A percentile compares a stretch with the other conserved stretches of the same genome.
These are phyloP conservation scores for Claviceps sp. DNA, from an alignment of 2,329 filamentous ascomycete genomes.

Conservation along the genomic window DNA sequence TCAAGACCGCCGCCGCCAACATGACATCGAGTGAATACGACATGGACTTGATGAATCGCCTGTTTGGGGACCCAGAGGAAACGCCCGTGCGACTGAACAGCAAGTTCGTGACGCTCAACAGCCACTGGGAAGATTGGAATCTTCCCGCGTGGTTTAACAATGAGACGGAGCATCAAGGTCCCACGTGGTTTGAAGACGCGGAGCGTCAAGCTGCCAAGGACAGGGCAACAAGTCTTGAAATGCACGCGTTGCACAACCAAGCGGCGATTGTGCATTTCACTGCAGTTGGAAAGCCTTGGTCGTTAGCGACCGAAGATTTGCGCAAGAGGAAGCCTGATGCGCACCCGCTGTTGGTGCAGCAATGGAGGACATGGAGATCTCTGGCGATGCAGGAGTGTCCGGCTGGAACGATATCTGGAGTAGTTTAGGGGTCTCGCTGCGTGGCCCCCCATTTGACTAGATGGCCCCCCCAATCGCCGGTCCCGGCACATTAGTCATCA, in stretches of 20 bases:
- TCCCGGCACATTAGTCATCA: no score
- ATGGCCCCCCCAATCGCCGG: no score
- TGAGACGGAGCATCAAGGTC: not conserved
- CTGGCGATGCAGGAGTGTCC: constrained; percentile 6
- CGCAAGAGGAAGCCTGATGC: not conserved
- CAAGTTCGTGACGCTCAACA: constrained; percentile 8
- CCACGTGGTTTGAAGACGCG: constrained; percentile 6
- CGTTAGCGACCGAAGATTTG: not conserved
- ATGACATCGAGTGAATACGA: constrained; percentile 8
- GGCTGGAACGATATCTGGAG: not conserved
- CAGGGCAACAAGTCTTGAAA: constrained; percentile 1
- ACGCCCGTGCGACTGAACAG: not conserved
- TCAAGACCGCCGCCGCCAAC: not conserved
- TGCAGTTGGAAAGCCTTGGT: constrained; percentile 9
- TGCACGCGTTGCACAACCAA: constrained; percentile 9
- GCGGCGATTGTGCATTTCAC: constrained; percentile 8
- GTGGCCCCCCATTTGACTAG: no score
- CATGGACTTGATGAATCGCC: constrained; percentile 10
- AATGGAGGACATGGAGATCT: constrained; percentile 9
- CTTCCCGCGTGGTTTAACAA: constrained; percentile 8
- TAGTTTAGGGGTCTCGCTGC: no score
- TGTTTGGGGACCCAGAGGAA: constrained; percentile 3
- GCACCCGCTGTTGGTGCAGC: constrained; percentile 6
- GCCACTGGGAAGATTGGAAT: constrained; percentile 10
- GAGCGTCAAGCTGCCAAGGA: not conserved